Percentiles rank a stretch among this genome's conserved stretches.
These are phyloP conservation scores for Phaeotremella fagi DNA, from an alignment of 768 basidiomycete species.

Conservation along the genomic window DNA sequence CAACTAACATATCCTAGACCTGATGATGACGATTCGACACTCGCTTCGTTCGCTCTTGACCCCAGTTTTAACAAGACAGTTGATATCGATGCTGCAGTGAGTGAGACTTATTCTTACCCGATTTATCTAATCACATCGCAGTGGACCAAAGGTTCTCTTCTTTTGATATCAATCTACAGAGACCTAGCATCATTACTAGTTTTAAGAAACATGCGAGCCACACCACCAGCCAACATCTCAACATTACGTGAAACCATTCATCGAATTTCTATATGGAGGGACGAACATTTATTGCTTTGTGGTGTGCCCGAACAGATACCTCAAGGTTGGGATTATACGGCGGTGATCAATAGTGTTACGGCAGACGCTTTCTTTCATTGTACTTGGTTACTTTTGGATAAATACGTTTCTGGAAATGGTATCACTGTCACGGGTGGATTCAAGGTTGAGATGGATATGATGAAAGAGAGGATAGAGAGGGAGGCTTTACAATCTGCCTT, in stretches of 20 bases:
- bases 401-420: slow-evolving; percentile 77
- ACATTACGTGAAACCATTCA: slow-evolving; percentile 58
- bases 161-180: slow-evolving; percentile 75
- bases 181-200: slow-evolving; percentile 76
- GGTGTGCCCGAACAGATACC: slow-evolving; percentile 83
- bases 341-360: slow-evolving; percentile 60
- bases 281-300: slow-evolving; percentile 66
- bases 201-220: slow-evolving; percentile 69
- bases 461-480: slow-evolving; percentile 37
- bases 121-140: slow-evolving; percentile 55
- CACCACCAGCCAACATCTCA: slow-evolving; percentile 69
- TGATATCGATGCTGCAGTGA: no score
- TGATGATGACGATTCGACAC: no score
- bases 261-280: slow-evolving; percentile 66
- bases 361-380: slow-evolving; percentile 52
- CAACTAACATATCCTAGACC: no score
- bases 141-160: slow-evolving; percentile 76
- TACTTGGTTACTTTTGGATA: slow-evolving; percentile 82
- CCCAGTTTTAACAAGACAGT: no score
- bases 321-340: slow-evolving; percentile 83
- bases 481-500: slow-evolving; percentile 80
- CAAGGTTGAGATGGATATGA: not conserved
- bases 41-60: no score
- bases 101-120: not conserved
- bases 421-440: slow-evolving; percentile 48